Base-by-base conservation (phyloP, 768 basidiomycete genomes). In the Lentinus brumalis region DNA sequence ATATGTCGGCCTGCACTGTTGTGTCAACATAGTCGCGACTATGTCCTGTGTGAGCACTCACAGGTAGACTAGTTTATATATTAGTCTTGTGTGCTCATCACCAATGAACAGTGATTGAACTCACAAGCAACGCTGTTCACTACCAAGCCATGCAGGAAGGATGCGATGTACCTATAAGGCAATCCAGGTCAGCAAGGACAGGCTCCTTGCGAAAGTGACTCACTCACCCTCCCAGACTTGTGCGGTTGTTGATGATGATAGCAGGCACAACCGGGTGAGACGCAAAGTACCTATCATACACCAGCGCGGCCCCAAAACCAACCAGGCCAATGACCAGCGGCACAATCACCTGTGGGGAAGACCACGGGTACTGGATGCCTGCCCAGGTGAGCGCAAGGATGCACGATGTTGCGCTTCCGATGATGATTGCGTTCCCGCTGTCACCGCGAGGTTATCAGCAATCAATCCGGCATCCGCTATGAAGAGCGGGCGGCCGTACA, bases 361-460 rank as follows among this genome's bases (percentile, higher is more conserved):
- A 42, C 78, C 79, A 79, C 0, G 74, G 47, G 63, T 73, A 77
- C 8, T 64, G 59, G 40, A 75, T 68, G 14, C 79, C 78, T 21
- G 71, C 77, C 75, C 70, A 74, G 60, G 72, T 66, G 30, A 74
- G 64, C 11, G 63, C 66, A 35, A 73, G 56, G 39, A 61, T 55
- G 53, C 61, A 45, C 11, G 70, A 53, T 2, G 56, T 56, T 11
- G 70, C 50, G 59, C 66, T 61, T 5, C 58, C 54, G 11, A 70
- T 68, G 39, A 74, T 61, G 18, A 74, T 45, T 11, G 59, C 29
- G 54, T 66, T 70, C 0, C 72, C 70, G 31, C 74, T 72, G 47
- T 63, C 30, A 66, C n/a, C 15, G 11, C 18, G 44, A 18, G 14
- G 32, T 2, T 29, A 14, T 4, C 8, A 4, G 18, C 10, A 40